Base-by-base conservation (phyloP, 805 yeast genomes). In the Barnettozyma salicaria region DNA sequence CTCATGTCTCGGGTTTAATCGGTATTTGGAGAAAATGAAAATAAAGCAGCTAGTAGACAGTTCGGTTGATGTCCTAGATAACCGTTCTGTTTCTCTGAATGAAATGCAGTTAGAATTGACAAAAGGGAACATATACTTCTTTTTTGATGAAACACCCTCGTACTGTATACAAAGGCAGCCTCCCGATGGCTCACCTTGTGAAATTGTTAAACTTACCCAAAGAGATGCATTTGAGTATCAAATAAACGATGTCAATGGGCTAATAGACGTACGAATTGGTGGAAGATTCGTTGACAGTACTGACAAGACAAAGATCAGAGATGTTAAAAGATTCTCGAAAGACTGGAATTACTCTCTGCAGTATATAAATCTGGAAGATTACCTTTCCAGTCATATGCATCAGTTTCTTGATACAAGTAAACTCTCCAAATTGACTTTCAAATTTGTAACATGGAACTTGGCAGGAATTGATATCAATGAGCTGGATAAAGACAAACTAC, bases 361-460 rank as follows among this genome's bases (percentile, higher is more conserved):
- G 27, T 26, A 37, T 29, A 28, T 30, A 33, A 36, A 42, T 9
- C 34, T 52, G 8, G 41, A 44, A 14, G 41, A 37, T 4, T 52
- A 48, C 19, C 36, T 53, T 19, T 18, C 23, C 9, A 40, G 45
- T 16, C 37, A 43, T 10, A 44, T 40, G 14, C n/a, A 18, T 5
- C 38, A 43, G 13, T 53, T 46, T 34, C 19, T 53, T 8, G 50
- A 52, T 19, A 32, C 41, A 2, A 43, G 37, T 6, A 30, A 29
- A 22, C 20, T 34, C n/a, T 24, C 19, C 22, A 37, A 42, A 2
- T 10, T 58, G 32, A 48, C 39, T 4, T 36, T 65, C 5, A 52
- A 63, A 23, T 46, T 50, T 12, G 36, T 66, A 2, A 48, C 71
- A 0, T 68, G 73, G 73, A 68, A 68, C 37, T 43, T 68, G 16